Percentiles rank a stretch among this genome's conserved stretches.
These are phyloP conservation scores for Fistulifera pelliculosa DNA, from an alignment of 108 stramenopile genomes.

Conservation along the genomic window DNA sequence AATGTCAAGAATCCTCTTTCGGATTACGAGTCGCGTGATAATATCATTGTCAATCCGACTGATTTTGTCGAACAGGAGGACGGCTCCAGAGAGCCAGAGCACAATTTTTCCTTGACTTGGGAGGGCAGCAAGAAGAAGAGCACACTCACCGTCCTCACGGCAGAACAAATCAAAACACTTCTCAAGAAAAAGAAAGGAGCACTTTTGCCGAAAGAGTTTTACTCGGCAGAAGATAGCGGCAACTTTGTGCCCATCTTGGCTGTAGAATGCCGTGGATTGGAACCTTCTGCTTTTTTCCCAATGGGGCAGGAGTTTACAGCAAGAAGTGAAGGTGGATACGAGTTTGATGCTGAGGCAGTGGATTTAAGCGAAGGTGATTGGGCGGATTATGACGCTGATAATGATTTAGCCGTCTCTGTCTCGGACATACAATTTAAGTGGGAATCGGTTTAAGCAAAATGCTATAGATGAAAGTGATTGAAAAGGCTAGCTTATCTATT, in stretches of 20 bases:
- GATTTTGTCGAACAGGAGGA: constrained; percentile 75
- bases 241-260: constrained; percentile 65
- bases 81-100: constrained; percentile 50
- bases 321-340: constrained; percentile 44
- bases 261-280: constrained; percentile 72
- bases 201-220: constrained; percentile 25
- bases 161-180: constrained; percentile 37
- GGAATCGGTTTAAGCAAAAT: constrained; percentile 21
- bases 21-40: constrained; percentile 70
- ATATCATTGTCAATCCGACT: constrained; percentile 61
- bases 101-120: constrained; percentile 75
- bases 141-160: constrained; percentile 46
- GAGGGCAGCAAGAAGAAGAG: constrained; percentile 73
- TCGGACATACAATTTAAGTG: constrained; percentile 67
- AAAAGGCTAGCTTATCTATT: background rate
- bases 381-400: constrained; percentile 84
- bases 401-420: constrained; percentile 57
- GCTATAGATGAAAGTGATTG: no score
- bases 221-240: constrained; percentile 59
- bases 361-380: constrained; percentile 81
- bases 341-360: constrained; percentile 63
- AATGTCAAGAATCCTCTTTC: constrained; percentile 52
- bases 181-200: constrained; percentile 57
- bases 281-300: constrained; percentile 77
- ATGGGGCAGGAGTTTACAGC: constrained; percentile 69